Evolutionary conservation across 345 rosid genomes (phyloP).

Genomic region (Acer campestre): DNA sequence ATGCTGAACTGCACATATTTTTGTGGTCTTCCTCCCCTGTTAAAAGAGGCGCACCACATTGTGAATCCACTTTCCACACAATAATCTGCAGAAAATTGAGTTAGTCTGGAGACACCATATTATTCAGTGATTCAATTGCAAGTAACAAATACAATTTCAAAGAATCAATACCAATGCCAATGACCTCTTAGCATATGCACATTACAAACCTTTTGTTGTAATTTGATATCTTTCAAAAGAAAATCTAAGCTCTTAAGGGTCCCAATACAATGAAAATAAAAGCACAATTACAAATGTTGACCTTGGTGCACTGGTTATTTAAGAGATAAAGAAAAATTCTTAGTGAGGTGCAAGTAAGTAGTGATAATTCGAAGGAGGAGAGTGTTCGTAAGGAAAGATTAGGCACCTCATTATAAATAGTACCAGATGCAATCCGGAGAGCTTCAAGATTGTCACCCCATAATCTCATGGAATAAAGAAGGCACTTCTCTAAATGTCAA

Average conservation of each 20-base stretch:
- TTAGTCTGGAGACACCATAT: conserved; percentile 22
- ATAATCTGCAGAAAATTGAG: conserved; percentile 60
- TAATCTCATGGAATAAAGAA: conserved; percentile 83
- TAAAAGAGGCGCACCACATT: conserved; percentile 23
- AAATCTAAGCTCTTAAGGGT: neutral
- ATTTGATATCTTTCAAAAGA: neutral
- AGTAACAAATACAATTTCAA: neutral
- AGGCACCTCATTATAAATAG: conserved; percentile 86
- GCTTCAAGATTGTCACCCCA: conserved; percentile 71
- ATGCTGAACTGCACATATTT: conserved; percentile 15
- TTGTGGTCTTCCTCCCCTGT: conserved; percentile 26
- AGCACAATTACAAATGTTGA: neutral
- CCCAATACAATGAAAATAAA: neutral
- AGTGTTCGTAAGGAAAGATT: conserved; percentile 14
- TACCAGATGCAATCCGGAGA: conserved; percentile 83
- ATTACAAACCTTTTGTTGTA: neutral
- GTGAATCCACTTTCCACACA: conserved; percentile 71
- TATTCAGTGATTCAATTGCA: conserved; percentile 5
- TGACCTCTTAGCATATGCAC: neutral
- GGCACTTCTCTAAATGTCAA: conserved; percentile 69
- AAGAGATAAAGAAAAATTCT: neutral
- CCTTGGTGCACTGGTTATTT: neutral
- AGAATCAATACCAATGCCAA: neutral
- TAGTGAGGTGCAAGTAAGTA: neutral
- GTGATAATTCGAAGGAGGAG: conserved; percentile 10